Base-by-base conservation (phyloP, 1,284 basidiomycete genomes). In the Trametes hirsuta region DNA sequence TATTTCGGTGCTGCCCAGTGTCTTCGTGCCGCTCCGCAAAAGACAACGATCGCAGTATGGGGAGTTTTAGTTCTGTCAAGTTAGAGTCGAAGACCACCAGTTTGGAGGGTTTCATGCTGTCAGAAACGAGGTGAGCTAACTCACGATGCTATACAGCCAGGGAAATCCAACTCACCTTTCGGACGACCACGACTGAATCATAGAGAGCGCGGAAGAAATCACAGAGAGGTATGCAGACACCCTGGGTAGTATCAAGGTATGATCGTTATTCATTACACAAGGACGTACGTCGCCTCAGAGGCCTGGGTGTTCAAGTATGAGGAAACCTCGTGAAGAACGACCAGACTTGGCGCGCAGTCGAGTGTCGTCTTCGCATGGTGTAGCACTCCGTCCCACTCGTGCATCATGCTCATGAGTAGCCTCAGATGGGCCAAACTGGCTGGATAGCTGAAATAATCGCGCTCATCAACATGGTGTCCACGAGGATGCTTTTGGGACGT, bases 301-400 rank as follows among this genome's bases (percentile, higher is more conserved):
- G 71, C 66, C 37, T 69, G 67, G 3, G 69, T 65, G 24, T 77
- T 58, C 65, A 91, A 85, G 69, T 87, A 90, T 1, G 76, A 68
- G 2, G 90, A 91, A 0, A 81, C 77, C 62, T 91, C 90, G 54
- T 84, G 81, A 15, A 93, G 69, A 18, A 93, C 77, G 14, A 93
- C 68, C 4, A 91, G 70, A 41, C 78, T 76, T 22, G 86, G 86
- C 0, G 79, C 63, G 36, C 69, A 67, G 36, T 78, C 73, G 25
- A 88, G 73, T 2, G 78, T 76, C 22, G 79, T 77, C 61, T 81
- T 72, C 55, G 49, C 64, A 63, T 67, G 61, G 45, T 68, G 59
- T 24, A 67, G 34, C 11, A 56, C 51, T 1, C 61, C 62, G 75
- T 55, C 55, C 78, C 81, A 63, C 9, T 76, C 72, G 63, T 77